These are phyloP conservation scores for Skeletonema potamos DNA, from an alignment of 108 stramenopile genomes.

Conservation along the genomic window DNA sequence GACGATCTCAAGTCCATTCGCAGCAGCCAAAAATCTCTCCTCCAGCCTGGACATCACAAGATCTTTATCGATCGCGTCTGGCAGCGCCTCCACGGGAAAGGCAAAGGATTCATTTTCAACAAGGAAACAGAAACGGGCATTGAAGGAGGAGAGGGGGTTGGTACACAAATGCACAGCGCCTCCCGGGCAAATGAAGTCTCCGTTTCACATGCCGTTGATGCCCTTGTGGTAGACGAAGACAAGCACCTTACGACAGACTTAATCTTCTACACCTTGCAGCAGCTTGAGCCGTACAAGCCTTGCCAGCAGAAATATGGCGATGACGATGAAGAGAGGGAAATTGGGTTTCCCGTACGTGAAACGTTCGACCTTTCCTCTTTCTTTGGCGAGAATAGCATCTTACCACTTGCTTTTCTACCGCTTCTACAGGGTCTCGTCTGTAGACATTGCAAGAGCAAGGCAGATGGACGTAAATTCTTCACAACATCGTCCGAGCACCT, in stretches of 20 bases:
- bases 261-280: slow-evolving; percentile 33
- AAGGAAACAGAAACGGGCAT: not conserved
- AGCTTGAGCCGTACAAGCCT: slow-evolving; percentile 32
- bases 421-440: slow-evolving; percentile 26
- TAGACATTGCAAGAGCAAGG: slow-evolving; percentile 26
- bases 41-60: slow-evolving; percentile 53
- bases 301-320: not conserved
- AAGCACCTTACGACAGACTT: slow-evolving; percentile 17
- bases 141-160: slow-evolving; percentile 8
- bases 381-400: slow-evolving; percentile 4
- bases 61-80: slow-evolving; percentile 54
- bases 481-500: slow-evolving; percentile 48
- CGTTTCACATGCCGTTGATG: not conserved
- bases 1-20: slow-evolving; percentile 38
- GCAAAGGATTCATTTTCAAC: not conserved
- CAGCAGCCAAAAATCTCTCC: slow-evolving; percentile 49
- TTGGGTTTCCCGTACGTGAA: slow-evolving; percentile 32
- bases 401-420: slow-evolving; percentile 6
- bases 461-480: slow-evolving; percentile 40
- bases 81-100: slow-evolving; percentile 28
- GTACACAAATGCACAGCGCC: not conserved
- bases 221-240: slow-evolving; percentile 6
- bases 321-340: slow-evolving; percentile 33
- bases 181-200: not conserved
- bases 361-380: not conserved